phyloP scores from a whole-genome alignment of 768 basidiomycete species.

The Sarcomyxa edulis region DNA sequence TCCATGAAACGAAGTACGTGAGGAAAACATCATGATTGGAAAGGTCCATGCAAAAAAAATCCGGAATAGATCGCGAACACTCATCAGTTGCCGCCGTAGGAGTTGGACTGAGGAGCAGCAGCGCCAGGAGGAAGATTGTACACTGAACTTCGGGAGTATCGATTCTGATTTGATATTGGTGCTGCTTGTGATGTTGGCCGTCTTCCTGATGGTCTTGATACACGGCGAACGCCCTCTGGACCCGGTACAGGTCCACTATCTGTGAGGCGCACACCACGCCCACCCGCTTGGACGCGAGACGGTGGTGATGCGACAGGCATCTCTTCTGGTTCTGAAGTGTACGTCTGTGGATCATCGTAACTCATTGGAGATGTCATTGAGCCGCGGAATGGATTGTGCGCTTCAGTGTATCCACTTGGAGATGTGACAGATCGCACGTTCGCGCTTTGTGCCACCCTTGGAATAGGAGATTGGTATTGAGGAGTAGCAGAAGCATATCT shows the following conservation, averaged over 20 bases:
- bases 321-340: conserved; percentile 25
- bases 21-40: too few species aligned
- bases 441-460: conserved; percentile 3
- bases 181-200: conserved; percentile 57
- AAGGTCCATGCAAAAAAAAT: too few species aligned
- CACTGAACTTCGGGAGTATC: conserved; percentile 63
- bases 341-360: conserved; percentile 32
- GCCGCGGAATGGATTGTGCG: conserved; percentile 53
- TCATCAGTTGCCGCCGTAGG: too few species aligned
- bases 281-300: conserved; percentile 29
- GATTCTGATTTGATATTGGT: conserved; percentile 58
- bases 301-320: conserved; percentile 22
- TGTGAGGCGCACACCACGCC: conserved; percentile 69
- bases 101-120: conserved; percentile 50
- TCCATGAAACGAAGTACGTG: too few species aligned
- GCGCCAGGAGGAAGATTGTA: conserved; percentile 70
- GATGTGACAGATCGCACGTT: conserved; percentile 18
- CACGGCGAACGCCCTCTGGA: conserved; percentile 73
- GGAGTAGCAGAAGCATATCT: conserved; percentile 1
- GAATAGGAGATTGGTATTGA: conserved; percentile 7
- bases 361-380: conserved; percentile 33
- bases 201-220: conserved; percentile 56
- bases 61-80: too few species aligned
- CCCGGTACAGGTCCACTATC: conserved; percentile 83
- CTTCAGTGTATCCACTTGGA: conserved; percentile 30